Percentiles rank a stretch among this genome's conserved stretches.
Conservation (phyloP, 768 basidiomycete species). For the Thelephora aurantiotincta region DNA sequence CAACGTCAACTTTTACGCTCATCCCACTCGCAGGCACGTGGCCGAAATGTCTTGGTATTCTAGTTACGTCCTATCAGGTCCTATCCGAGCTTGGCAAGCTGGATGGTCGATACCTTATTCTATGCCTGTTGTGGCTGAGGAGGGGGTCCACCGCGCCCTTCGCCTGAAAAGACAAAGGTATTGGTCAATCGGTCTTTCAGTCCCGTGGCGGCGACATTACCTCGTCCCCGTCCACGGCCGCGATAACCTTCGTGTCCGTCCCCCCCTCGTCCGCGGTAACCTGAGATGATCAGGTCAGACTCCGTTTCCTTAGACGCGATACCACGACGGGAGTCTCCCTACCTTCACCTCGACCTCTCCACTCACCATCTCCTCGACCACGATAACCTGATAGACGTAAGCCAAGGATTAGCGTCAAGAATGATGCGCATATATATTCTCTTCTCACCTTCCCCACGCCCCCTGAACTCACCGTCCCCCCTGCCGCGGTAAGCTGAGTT, state of each 20-base stretch:
- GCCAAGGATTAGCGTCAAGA: no score
- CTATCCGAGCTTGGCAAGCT: no score
- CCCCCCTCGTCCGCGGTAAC: neutral
- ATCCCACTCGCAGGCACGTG: no score
- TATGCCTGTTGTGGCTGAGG: neutral
- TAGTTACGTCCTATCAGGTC: no score
- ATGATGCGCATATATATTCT: slow-evolving; percentile 13
- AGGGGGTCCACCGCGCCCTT: neutral
- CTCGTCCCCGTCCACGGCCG: neutral
- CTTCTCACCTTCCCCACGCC: slow-evolving; percentile 17
- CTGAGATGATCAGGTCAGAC: neutral
- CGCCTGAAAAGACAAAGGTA: neutral
- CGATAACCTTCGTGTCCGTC: neutral
- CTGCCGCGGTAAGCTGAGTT: slow-evolving; percentile 15
- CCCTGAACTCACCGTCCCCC: slow-evolving; percentile 13
- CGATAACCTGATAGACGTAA: neutral
- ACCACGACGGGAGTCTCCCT: neutral
- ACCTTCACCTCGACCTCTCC: neutral
- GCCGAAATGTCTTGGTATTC: no score
- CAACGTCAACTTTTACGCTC: no score
- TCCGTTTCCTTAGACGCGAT: neutral
- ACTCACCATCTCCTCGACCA: neutral
- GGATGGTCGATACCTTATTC: no score
- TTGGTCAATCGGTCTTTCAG: neutral
- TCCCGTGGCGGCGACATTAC: neutral